A percentile compares a stretch with the other conserved stretches of the same genome.
Conservation (phyloP, 176 grass and related monocot genomes). For the Zea luxurians region DNA sequence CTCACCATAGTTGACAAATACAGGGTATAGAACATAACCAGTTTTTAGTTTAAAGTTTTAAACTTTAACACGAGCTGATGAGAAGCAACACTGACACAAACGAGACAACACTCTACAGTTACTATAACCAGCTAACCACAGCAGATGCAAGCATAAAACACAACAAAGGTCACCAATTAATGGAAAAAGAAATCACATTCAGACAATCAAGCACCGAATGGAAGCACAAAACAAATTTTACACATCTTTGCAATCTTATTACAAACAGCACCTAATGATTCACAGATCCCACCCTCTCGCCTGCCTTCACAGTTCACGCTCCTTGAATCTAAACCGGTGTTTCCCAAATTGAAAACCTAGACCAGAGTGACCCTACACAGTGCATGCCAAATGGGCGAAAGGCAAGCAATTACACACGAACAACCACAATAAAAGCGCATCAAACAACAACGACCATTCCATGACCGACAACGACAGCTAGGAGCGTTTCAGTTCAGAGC, state of each 20-base stretch:
- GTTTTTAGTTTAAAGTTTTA: neutral
- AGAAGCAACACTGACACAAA: neutral
- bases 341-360: conserved; percentile 25
- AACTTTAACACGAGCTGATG: neutral
- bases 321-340: conserved; percentile 31
- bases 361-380: conserved; percentile 41
- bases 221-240: conserved; percentile 13
- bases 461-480: conserved; percentile 25
- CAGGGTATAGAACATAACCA: neutral
- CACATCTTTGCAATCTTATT: conserved; percentile 50
- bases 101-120: neutral
- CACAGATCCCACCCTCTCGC: conserved; percentile 24
- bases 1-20: neutral
- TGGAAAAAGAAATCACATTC: neutral
- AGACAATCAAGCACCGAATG: conserved; percentile 18
- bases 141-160: neutral
- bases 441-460: conserved; percentile 19
- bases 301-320: neutral
- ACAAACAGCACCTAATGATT: conserved; percentile 41
- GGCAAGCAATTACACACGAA: conserved; percentile 43
- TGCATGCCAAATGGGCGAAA: conserved; percentile 25
- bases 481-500: conserved; percentile 33
- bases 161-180: neutral
- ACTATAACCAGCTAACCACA: neutral
- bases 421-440: conserved; percentile 33